Conservation (phyloP, 2,329 filamentous ascomycete species). For the Aschersonia sp. region DNA sequence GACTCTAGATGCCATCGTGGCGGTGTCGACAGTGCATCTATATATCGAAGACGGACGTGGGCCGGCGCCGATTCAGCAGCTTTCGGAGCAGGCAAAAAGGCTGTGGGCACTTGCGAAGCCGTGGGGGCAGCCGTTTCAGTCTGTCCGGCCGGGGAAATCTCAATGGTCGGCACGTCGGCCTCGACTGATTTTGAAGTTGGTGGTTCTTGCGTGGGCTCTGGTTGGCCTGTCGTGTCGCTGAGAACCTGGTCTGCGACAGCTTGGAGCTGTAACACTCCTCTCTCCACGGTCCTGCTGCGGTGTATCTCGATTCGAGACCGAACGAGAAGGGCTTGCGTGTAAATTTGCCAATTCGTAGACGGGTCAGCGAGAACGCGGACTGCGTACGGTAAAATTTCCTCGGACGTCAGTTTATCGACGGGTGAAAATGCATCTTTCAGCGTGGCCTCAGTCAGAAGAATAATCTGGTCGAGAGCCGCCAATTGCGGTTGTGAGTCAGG, state of each 20-base stretch:
- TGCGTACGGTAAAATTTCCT: conserved; percentile 86
- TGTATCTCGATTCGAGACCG: conserved; percentile 83
- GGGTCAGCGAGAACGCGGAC: conserved; percentile 76
- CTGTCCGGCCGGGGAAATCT: conserved; percentile 24
- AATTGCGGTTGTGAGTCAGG: conserved; percentile 74
- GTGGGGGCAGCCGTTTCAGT: conserved; percentile 6
- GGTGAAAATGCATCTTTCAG: conserved; percentile 81
- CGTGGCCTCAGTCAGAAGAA: conserved; percentile 74
- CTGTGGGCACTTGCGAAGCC: conserved; percentile 37
- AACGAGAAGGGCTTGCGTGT: conserved; percentile 83
- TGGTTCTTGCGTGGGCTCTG: conserved; percentile 14
- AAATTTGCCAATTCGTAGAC: conserved; percentile 93
- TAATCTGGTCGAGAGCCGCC: conserved; percentile 73
- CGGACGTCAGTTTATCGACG: conserved; percentile 71
- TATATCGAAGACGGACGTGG: conserved; percentile 62
- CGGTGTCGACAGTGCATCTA: conserved; percentile 71
- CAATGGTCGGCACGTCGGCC: conserved; percentile 28
- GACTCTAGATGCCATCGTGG: conserved; percentile 89
- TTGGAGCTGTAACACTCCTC: conserved; percentile 83
- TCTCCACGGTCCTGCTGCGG: conserved; percentile 72
- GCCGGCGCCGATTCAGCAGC: conserved; percentile 65
- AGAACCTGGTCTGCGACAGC: conserved; percentile 92
- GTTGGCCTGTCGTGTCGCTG: conserved; percentile 50
- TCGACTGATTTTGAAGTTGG: conserved; percentile 8
- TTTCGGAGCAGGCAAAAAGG: conserved; percentile 69